phyloP scores from a whole-genome alignment of 495 filamentous ascomycete genomes.

The Baudoinia panamericana region DNA sequence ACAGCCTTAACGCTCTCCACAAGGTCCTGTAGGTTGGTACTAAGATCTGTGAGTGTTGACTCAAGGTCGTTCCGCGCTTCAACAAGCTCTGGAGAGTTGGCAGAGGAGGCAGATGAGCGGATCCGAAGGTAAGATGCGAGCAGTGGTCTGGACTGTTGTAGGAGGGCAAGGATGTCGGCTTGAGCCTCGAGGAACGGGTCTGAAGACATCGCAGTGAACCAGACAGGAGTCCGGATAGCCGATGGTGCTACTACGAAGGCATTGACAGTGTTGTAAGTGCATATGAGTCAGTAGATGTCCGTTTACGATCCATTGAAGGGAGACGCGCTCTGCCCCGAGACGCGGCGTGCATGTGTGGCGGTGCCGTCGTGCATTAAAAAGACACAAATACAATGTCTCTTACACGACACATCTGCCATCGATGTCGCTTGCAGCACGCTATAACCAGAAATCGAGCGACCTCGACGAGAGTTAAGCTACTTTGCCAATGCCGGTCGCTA shows the following conservation, averaged over 20 bases:
- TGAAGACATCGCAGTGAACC: constrained; percentile 1
- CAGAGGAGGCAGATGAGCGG: constrained; percentile 61
- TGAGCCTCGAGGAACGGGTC: constrained; percentile 94
- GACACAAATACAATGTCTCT: background rate
- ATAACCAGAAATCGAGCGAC: no score
- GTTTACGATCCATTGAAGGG: no score
- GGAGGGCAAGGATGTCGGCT: constrained; percentile 71
- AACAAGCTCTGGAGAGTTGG: constrained; percentile 67
- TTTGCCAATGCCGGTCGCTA: no score
- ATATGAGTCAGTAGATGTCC: no score
- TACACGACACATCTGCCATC: background rate
- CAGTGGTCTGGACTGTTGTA: constrained; percentile 65
- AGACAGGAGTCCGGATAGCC: background rate
- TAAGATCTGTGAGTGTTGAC: constrained; percentile 58
- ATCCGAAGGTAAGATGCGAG: constrained; percentile 95
- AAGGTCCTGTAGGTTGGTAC: constrained; percentile 78
- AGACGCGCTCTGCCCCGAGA: background rate
- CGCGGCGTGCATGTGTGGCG: background rate
- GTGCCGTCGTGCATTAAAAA: no score
- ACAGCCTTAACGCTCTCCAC: constrained; percentile 76
- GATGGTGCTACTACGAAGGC: no score
- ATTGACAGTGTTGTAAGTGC: no score
- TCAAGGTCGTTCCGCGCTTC: constrained; percentile 77
- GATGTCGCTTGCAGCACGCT: no score
- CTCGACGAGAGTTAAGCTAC: no score